Base-by-base conservation (phyloP, 2,329 filamentous ascomycete genomes). In the Calonectria crousiana region DNA sequence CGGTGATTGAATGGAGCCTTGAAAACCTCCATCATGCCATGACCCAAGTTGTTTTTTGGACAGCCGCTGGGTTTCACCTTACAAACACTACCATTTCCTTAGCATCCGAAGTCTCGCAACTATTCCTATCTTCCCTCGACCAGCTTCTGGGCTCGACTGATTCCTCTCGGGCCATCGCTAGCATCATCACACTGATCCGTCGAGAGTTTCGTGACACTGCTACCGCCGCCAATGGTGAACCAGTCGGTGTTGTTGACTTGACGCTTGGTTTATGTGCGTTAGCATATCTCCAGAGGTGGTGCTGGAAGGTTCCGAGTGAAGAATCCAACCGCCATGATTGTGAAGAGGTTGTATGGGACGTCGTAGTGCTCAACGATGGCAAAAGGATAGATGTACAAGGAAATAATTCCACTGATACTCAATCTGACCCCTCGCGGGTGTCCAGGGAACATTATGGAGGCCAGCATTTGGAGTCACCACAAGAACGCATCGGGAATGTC, bases 111-210 rank as follows among this genome's bases (percentile, higher is more conserved):
- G 82, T 90, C 8, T 91, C 91, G 0, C 90, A 92, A 73, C 84
- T 92, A 38, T 83, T 92, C 0, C 84, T 93, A 11, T 88, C 88
- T 3, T 89, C 90, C 0, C 84, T 94, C 28, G 92, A 94, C 79
- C 90, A 92, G 75, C 89, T 93, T 49, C 90, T 93, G 34, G 92
- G 92, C 18, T 92, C 91, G 3, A 93, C 92, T n/a, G 92, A 94
- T 81, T 93, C 92, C 2, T 93, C 92, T 2, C 86, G 92, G 51
- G 92, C 92, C 14, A 92, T 93, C 73, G 91, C 92, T 3, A 92
- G 91, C 80, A 93, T 94, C 78, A 88, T 93, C 76, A 90, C 90
- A 1, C 84, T 93, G 38, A 89, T 93, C 60, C 88, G 91, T 36
- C 88, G 91, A 72, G 92, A 93, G 81, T 92, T 93, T 73, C 88